Evolutionary conservation across 371 early-diverging fungal genomes (phyloP).

Genomic region (Mortierella sp.): DNA sequence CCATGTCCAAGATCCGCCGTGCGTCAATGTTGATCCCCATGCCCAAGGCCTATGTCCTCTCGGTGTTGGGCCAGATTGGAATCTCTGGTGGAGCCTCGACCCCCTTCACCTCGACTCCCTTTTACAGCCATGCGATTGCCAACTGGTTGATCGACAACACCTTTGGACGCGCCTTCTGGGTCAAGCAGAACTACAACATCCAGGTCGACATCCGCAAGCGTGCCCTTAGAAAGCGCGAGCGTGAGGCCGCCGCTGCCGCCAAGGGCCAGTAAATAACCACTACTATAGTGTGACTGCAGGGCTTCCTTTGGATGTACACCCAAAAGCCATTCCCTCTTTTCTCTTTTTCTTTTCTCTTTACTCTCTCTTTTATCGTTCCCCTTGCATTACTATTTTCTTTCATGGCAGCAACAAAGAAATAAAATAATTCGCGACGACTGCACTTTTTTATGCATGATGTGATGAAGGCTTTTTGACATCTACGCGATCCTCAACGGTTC

Average conservation of each 20-base stretch:
- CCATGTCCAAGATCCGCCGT: conserved; percentile 93
- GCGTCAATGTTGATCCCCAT: conserved; percentile 85
- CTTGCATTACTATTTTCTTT: too few species aligned
- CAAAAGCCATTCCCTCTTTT: neutral
- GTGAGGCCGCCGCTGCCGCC: conserved; percentile 68
- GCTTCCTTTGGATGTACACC: neutral
- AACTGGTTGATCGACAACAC: conserved; percentile 82
- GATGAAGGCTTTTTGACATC: too few species aligned
- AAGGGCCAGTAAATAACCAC: conserved; percentile 35
- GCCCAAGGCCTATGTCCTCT: conserved; percentile 83
- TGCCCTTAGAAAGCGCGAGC: conserved; percentile 77
- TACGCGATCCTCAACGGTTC: too few species aligned
- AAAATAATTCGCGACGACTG: too few species aligned
- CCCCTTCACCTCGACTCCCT: conserved; percentile 84
- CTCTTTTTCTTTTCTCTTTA: neutral
- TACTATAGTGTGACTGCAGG: neutral
- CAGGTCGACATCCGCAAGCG: conserved; percentile 81
- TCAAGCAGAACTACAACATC: conserved; percentile 73
- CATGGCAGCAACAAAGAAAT: too few species aligned
- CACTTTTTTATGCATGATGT: too few species aligned
- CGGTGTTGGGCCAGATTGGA: conserved; percentile 84
- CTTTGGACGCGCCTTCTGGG: conserved; percentile 71
- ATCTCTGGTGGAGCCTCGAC: conserved; percentile 78
- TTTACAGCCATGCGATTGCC: conserved; percentile 83
- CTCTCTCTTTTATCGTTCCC: too few species aligned